Evolutionary conservation across 352 stramenopile genomes (phyloP).

Genomic region (Phytophthora ohioensis): DNA sequence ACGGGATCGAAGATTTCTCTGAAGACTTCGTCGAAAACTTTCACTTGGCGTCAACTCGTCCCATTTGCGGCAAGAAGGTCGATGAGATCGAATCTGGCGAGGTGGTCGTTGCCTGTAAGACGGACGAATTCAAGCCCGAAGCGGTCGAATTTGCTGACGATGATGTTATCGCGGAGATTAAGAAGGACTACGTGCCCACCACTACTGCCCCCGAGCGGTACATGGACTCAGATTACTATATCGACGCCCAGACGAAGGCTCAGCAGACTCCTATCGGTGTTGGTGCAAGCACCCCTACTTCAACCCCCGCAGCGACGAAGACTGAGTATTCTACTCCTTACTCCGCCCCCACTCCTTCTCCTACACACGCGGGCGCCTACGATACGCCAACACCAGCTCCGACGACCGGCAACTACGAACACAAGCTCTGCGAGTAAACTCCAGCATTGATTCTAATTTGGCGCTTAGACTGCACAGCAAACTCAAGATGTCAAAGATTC

Average conservation of each 20-base stretch:
- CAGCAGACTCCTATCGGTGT: constrained; percentile 24
- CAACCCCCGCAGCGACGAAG: constrained; percentile 3
- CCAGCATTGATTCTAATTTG: background rate
- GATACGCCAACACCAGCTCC: constrained; percentile 1
- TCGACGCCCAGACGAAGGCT: constrained; percentile 31
- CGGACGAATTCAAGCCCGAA: constrained; percentile 47
- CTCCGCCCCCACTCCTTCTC: too few relatives aligned
- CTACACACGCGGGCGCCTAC: background rate
- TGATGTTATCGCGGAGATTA: constrained; percentile 41
- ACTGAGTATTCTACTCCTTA: too few relatives aligned
- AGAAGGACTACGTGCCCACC: constrained; percentile 35
- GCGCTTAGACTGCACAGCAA: too few relatives aligned
- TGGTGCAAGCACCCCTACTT: background rate
- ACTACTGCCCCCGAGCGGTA: constrained; percentile 37
- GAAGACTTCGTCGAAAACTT: constrained; percentile 57
- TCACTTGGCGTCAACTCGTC: constrained; percentile 49
- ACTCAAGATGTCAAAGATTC: too few relatives aligned
- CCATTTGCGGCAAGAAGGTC: constrained; percentile 53
- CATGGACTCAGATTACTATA: constrained; percentile 36
- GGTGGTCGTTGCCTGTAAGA: constrained; percentile 44
- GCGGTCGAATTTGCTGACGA: constrained; percentile 41
- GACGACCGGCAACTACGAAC: background rate
- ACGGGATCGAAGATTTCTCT: constrained; percentile 53
- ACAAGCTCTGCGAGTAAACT: constrained; percentile 21
- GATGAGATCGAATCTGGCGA: constrained; percentile 49